Percentiles rank a stretch among this genome's conserved stretches.
Evolutionary conservation across 352 stramenopile genomes (phyloP).

Genomic region (Globisporangium alternatum): DNA sequence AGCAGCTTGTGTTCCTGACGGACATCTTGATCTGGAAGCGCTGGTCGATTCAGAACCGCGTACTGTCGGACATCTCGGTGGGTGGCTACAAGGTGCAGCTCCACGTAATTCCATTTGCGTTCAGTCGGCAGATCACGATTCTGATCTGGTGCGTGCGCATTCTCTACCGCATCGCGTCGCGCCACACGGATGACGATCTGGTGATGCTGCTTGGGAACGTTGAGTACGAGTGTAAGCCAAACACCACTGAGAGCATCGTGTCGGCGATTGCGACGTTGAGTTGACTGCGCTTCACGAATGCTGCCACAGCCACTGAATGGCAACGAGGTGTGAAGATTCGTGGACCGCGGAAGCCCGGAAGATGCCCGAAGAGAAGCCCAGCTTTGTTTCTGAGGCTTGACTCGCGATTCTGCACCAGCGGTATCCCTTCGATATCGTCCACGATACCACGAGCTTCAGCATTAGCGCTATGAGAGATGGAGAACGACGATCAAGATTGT

Average conservation of each 20-base stretch:
- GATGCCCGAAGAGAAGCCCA: no score
- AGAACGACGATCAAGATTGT: no score
- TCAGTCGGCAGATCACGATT: constrained; percentile 6
- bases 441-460: no score
- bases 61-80: background rate
- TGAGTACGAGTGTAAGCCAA: constrained; percentile 6
- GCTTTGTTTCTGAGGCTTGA: no score
- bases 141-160: constrained; percentile 10
- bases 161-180: background rate
- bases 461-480: no score
- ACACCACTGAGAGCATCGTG: constrained; percentile 1
- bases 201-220: constrained; percentile 10
- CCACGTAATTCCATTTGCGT: constrained; percentile 7
- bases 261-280: no score
- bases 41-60: background rate
- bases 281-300: no score
- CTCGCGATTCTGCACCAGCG: no score
- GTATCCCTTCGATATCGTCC: no score
- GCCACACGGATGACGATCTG: background rate
- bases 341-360: no score
- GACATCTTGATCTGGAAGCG: background rate
- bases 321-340: background rate
- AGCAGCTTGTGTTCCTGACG: background rate
- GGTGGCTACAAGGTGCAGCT: background rate
- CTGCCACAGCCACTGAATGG: no score